phyloP scores from a whole-genome alignment of 306 rosid species.

The Vigna nakashimae region DNA sequence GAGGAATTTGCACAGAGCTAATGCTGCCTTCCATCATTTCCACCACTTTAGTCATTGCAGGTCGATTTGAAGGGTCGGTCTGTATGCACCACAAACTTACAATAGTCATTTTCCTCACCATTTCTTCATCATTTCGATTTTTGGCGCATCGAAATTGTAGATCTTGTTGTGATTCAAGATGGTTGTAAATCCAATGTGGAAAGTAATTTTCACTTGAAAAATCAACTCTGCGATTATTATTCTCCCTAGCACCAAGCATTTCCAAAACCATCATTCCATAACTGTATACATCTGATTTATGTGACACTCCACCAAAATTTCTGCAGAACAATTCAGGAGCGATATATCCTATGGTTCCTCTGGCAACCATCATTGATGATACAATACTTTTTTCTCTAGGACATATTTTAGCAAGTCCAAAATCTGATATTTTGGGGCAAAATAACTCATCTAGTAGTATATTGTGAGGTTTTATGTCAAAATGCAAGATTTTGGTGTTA shows the following conservation, averaged over 20 bases:
- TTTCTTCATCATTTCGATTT: conserved; percentile 31
- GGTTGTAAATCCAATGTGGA: conserved; percentile 52
- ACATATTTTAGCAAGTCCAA: conserved; percentile 53
- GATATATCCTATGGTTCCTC: conserved; percentile 48
- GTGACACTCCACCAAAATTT: conserved; percentile 16
- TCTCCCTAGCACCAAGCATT: conserved; percentile 47
- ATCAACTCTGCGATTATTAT: background rate
- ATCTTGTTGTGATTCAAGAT: conserved; percentile 27
- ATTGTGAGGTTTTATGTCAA: conserved; percentile 49
- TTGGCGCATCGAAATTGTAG: conserved; percentile 15
- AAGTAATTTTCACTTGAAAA: conserved; percentile 34
- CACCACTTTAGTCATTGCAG: conserved; percentile 34
- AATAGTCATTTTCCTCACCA: conserved; percentile 46
- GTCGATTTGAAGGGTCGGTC: conserved; percentile 22
- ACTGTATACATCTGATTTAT: conserved; percentile 46
- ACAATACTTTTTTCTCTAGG: conserved; percentile 8
- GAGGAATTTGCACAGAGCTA: conserved; percentile 3
- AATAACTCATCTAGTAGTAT: conserved; percentile 39
- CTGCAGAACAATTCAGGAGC: conserved; percentile 34
- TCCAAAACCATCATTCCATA: conserved; percentile 46
- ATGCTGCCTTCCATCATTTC: conserved; percentile 24
- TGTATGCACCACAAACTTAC: conserved; percentile 32
- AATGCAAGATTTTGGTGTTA: conserved; percentile 49
- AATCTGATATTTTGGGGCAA: conserved; percentile 45
- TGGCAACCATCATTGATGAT: conserved; percentile 33